Conservation (phyloP, 345 rosid species). For the Angophora floribunda region DNA sequence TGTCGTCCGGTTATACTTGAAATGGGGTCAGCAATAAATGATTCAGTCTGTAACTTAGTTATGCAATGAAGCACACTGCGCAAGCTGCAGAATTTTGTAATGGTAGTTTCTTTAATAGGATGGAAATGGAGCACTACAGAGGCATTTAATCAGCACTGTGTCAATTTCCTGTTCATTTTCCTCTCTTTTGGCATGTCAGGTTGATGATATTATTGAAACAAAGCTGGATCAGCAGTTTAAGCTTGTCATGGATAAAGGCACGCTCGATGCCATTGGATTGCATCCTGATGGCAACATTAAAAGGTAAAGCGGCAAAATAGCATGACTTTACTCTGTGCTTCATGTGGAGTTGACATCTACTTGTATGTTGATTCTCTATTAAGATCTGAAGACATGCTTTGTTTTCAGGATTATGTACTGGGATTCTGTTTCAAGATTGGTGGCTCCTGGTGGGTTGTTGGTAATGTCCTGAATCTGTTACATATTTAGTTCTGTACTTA, state of each 20-base stretch:
- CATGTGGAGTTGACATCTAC: not conserved
- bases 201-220: constrained; percentile 83
- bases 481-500: not conserved
- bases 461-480: constrained; percentile 20
- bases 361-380: not conserved
- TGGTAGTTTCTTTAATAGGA: not conserved
- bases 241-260: constrained; percentile 96
- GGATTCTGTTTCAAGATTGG: constrained; percentile 84
- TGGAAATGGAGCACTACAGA: not conserved
- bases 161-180: not conserved
- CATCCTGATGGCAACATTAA: constrained; percentile 89
- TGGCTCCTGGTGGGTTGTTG: constrained; percentile 72
- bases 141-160: not conserved
- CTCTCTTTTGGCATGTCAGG: constrained; percentile 25
- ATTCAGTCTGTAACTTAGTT: not conserved
- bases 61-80: not conserved
- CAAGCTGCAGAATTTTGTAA: not conserved
- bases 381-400: not conserved
- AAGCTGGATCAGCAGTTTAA: constrained; percentile 61
- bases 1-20: not conserved
- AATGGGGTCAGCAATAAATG: not conserved
- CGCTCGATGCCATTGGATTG: constrained; percentile 94
- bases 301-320: constrained; percentile 38
- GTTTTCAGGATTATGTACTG: constrained; percentile 78
- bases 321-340: not conserved